Percentiles rank a stretch among this genome's conserved stretches.
phyloP scores from a whole-genome alignment of 139 green algal species.

The Volvox reticuliferus region DNA sequence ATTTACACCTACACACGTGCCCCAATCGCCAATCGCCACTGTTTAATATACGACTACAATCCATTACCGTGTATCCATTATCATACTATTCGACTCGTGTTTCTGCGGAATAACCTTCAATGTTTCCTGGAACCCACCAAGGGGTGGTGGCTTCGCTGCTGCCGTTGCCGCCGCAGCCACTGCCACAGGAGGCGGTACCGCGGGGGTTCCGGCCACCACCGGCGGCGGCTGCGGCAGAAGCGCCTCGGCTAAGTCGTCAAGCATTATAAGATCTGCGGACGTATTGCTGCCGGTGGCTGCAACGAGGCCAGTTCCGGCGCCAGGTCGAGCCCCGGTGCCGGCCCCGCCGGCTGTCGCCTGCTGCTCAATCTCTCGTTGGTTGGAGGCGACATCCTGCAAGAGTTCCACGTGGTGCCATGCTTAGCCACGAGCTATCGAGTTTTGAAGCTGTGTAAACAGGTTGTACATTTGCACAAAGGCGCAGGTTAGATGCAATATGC shows the following conservation, averaged over 20 bases:
- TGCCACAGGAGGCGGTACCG: not conserved
- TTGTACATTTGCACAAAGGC: too few relatives aligned
- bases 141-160: not conserved
- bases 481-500: too few relatives aligned
- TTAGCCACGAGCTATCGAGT: too few relatives aligned
- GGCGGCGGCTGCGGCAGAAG: not conserved
- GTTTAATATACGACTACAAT: not conserved
- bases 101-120: too few relatives aligned
- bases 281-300: not conserved
- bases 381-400: constrained; percentile 32
- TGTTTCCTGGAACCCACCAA: not conserved
- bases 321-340: not conserved
- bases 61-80: too few relatives aligned
- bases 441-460: too few relatives aligned
- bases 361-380: constrained; percentile 38
- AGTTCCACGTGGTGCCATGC: not conserved
- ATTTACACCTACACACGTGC: not conserved
- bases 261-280: constrained; percentile 6
- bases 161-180: not conserved
- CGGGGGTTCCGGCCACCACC: not conserved
- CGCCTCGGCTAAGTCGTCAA: constrained; percentile 18
- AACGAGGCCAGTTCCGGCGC: not conserved
- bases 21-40: not conserved
- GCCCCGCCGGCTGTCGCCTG: not conserved
- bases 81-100: too few relatives aligned